Evolutionary conservation across 2,329 filamentous ascomycete species (phyloP).

Genomic region (Capronia americana): DNA sequence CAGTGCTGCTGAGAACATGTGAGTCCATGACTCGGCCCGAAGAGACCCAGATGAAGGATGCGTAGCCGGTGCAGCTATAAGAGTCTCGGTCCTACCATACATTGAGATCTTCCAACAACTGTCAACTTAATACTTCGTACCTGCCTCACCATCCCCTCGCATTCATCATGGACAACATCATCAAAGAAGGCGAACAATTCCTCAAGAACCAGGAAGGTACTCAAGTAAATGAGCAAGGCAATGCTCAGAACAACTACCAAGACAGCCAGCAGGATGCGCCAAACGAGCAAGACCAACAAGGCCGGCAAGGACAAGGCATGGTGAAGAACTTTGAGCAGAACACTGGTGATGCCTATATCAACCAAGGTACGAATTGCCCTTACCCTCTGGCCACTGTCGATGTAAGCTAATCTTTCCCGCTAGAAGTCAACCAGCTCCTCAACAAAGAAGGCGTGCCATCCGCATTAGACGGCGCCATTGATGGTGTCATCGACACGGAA

Average conservation of each 20-base stretch:
- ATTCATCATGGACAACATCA: slow-evolving; percentile 3
- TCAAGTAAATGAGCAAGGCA: background rate
- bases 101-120: no score
- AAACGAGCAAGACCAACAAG: slow-evolving; percentile 8
- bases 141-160: background rate
- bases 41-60: background rate
- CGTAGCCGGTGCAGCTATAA: background rate
- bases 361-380: slow-evolving; percentile 12
- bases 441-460: slow-evolving; percentile 11
- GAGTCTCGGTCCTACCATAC: no score
- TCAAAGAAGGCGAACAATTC: slow-evolving; percentile 14
- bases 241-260: background rate
- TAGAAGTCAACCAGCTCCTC: slow-evolving; percentile 17
- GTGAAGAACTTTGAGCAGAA: slow-evolving; percentile 21
- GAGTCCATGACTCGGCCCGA: background rate
- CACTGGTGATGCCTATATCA: slow-evolving; percentile 15
- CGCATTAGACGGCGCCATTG: slow-evolving; percentile 12
- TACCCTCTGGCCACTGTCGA: no score
- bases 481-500: slow-evolving; percentile 14
- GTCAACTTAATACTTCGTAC: no score
- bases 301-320: slow-evolving; percentile 4
- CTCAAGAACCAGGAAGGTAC: slow-evolving; percentile 6
- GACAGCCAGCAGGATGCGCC: slow-evolving; percentile 6
- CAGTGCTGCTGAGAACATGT: background rate
- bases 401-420: background rate